phyloP scores from a whole-genome alignment of 2,329 filamentous ascomycete genomes.

The Tetracladium maxilliforme region DNA sequence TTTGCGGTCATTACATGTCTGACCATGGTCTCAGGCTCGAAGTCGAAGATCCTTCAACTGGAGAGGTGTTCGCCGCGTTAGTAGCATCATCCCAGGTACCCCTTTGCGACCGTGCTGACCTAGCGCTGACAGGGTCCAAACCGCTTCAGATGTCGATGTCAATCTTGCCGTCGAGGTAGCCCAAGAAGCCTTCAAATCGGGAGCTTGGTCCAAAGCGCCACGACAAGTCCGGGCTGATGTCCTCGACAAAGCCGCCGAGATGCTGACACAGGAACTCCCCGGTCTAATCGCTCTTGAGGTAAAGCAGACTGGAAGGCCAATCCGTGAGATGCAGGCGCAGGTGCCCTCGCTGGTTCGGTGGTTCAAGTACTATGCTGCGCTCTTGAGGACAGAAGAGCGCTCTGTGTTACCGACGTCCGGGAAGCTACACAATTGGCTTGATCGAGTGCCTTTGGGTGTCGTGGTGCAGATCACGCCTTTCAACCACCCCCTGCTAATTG shows the following conservation, averaged over 20 bases:
- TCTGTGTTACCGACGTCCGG: slow-evolving; percentile 49
- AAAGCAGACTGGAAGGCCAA: slow-evolving; percentile 49
- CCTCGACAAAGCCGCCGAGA: slow-evolving; percentile 40
- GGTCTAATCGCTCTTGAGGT: slow-evolving; percentile 49
- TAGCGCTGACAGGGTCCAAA: too few relatives aligned
- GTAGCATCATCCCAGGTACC: too few relatives aligned
- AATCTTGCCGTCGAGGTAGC: too few relatives aligned
- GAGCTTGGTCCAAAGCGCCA: too few relatives aligned
- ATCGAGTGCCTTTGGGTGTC: slow-evolving; percentile 40
- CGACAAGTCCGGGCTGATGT: slow-evolving; percentile 42
- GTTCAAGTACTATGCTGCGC: slow-evolving; percentile 57
- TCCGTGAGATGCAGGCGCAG: slow-evolving; percentile 58
- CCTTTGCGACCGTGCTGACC: too few relatives aligned
- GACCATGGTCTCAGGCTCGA: too few relatives aligned
- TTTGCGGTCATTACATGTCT: too few relatives aligned
- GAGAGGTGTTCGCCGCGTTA: too few relatives aligned
- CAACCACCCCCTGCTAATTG: slow-evolving; percentile 42
- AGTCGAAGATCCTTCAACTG: too few relatives aligned
- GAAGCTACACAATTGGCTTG: slow-evolving; percentile 40
- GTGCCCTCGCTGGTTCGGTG: slow-evolving; percentile 50
- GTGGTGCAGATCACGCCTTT: slow-evolving; percentile 41
- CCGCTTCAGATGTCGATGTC: too few relatives aligned
- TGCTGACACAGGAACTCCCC: slow-evolving; percentile 36
- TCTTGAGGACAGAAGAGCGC: slow-evolving; percentile 53
- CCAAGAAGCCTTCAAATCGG: too few relatives aligned